Conservation (phyloP, 768 basidiomycete species). For the Tubosaeta sp. region DNA sequence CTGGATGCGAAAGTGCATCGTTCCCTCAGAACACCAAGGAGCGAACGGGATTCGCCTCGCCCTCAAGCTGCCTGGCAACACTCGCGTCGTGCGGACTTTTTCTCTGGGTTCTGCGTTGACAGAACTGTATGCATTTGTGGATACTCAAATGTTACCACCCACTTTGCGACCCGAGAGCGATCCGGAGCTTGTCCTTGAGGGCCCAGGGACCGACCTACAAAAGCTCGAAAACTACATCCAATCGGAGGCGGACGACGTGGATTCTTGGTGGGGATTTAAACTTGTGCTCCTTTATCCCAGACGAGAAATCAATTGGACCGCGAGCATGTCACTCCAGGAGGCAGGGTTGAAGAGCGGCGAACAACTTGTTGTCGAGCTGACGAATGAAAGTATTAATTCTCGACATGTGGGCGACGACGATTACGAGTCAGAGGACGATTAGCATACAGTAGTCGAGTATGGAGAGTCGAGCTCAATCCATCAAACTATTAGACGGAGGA, state of each 20-base stretch:
- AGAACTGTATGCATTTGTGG: conserved; percentile 70
- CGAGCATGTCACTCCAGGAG: conserved; percentile 37
- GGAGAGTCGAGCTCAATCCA: neutral
- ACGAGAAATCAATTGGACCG: conserved; percentile 51
- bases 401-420: conserved; percentile 51
- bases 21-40: conserved; percentile 28
- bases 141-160: conserved; percentile 50
- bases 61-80: conserved; percentile 52
- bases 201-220: conserved; percentile 28
- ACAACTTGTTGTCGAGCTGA: conserved; percentile 60
- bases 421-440: conserved; percentile 51
- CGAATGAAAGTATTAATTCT: conserved; percentile 12
- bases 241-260: conserved; percentile 20
- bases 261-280: conserved; percentile 71
- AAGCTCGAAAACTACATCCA: conserved; percentile 36
- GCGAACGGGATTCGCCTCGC: conserved; percentile 40
- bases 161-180: conserved; percentile 37
- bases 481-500: neutral
- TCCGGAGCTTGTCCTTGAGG: conserved; percentile 40
- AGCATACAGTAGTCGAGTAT: neutral
- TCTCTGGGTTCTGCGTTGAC: conserved; percentile 46
- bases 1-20: conserved; percentile 52
- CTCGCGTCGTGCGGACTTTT: conserved; percentile 59
- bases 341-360: conserved; percentile 52
- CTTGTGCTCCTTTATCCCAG: conserved; percentile 69